Evolutionary conservation across 192 early-diverging fungal species (phyloP), one percentile per base, ranked within the genome.

Genomic region (Backusella luteola): DNA sequence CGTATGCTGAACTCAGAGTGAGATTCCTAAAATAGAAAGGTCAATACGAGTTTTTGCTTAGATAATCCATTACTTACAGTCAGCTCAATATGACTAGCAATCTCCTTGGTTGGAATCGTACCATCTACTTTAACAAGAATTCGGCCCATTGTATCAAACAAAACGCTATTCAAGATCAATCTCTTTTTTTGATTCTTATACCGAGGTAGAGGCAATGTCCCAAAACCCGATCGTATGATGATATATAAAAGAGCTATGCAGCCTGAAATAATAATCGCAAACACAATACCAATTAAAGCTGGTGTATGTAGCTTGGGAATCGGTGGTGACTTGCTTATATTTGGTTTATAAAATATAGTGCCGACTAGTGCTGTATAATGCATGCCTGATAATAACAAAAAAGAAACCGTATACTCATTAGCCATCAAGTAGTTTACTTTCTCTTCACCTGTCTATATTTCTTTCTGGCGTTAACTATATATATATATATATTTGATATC

Each of bases 101-200:
- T 80, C 52, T 85, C 81, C 41, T 67, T 76, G 14, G 73, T 73
- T 21, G 84, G 84, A n/a, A 85, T 34, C 23, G 71, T 63, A 35
- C 84, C 84, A 73, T 80, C 81, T 59, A 76, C 44, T 69, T 76
- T 75, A 7, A 85, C 84, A 15, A 85, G 71, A 23, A 85, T 78
- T 53, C 67, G 63, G 7, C 81, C 84, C 14, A 67, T 7, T 19
- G 38, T 19, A 76, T 85, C 77, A 56, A 79, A 85, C 29, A 81
- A 71, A 11, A 80, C 81, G 6, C 67, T 19, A 34, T 77, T 77
- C 12, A 85, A n/a, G 7, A 81, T 67, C 7, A 85, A 53, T n/a
- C 76, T 72, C 52, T 72, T 76, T 1, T 59, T 73, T 17, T 39
- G 19, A 34, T 77, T 66, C 44, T 74, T 78, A 26, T 26, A 29